Evolutionary conservation across 768 basidiomycete species (phyloP), one percentile per base, ranked within the genome.

Genomic region (Hortiboletus flavorubellus): DNA sequence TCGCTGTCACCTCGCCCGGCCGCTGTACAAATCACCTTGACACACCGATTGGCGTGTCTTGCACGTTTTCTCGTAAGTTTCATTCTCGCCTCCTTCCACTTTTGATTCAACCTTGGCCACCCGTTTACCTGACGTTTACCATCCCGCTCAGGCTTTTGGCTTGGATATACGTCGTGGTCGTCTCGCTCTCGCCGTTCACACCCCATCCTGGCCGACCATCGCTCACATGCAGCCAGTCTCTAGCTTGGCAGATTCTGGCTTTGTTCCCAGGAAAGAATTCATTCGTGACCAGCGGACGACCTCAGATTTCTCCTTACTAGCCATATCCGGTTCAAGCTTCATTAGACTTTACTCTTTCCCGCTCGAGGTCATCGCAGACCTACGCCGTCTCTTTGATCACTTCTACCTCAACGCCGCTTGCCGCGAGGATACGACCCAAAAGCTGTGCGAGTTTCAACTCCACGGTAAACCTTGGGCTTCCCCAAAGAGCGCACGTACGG

Each of bases 191-290:
- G 31, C 51, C 53, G 43, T 62, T 59, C 60, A 62, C 54, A 60
- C 55, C 56, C 53, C 58, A 59, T 51, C 67, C 57, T 59, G 65
- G 67, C 55, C 46, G 61, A 35, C 63, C 57, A 56, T 61, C 65
- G 51, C 50, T 59, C 58, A 64, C 61, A 71, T 71, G 70, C 70
- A 68, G 51, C 68, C 64, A 59, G 65, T 56, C 54, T 64, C 71
- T 49, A 61, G 53, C 39, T 58, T 68, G 51, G 61, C 79, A 51
- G 79, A 81, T 48, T 68, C 77, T 59, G 74, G 76, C 50, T 86
- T 90, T 59, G 76, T 77, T 35, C 89, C 89, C 21, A 73, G 89
- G 64, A 85, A 81, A 65, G 89, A 91, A 71, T 91, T 91, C 68
- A 72, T 86, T 55, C 81, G 78, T 35, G 81, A 87, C 63, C 78